These are phyloP conservation scores for Zarea fungicola DNA, from an alignment of 2,329 filamentous ascomycete species.

Conservation along the genomic window DNA sequence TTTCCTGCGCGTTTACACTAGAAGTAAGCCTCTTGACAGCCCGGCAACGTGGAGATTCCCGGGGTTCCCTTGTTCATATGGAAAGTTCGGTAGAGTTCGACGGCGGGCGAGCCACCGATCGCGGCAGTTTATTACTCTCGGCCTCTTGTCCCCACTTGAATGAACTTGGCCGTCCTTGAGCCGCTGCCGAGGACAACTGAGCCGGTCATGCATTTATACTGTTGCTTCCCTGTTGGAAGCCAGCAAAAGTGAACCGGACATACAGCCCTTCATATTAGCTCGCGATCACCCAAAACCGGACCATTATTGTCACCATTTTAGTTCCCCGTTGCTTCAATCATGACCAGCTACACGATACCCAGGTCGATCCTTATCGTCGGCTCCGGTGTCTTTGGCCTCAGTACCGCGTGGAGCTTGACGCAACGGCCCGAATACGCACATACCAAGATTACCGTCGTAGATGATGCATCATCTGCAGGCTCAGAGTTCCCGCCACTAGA, in stretches of 20 bases:
- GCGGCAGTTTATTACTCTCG: background rate
- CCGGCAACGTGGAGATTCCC: background rate
- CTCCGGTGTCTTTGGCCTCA: slow-evolving; percentile 59
- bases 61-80: background rate
- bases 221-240: too few relatives aligned
- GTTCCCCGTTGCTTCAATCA: background rate
- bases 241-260: too few relatives aligned
- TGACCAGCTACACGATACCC: slow-evolving; percentile 26
- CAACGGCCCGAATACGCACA: slow-evolving; percentile 50
- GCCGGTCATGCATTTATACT: too few relatives aligned
- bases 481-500: slow-evolving; percentile 56
- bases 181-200: too few relatives aligned
- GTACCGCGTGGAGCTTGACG: slow-evolving; percentile 62
- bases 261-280: too few relatives aligned
- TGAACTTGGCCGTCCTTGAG: too few relatives aligned
- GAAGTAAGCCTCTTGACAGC: background rate
- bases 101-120: background rate
- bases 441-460: slow-evolving; percentile 54
- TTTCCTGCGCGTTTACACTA: background rate
- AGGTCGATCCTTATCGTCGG: slow-evolving; percentile 62
- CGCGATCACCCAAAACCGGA: too few relatives aligned
- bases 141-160: background rate
- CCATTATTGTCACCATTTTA: background rate
- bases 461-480: slow-evolving; percentile 39
- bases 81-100: slow-evolving; percentile 4